Base-by-base conservation (phyloP, 2,329 filamentous ascomycete genomes). In the Claviceps purpurea region DNA sequence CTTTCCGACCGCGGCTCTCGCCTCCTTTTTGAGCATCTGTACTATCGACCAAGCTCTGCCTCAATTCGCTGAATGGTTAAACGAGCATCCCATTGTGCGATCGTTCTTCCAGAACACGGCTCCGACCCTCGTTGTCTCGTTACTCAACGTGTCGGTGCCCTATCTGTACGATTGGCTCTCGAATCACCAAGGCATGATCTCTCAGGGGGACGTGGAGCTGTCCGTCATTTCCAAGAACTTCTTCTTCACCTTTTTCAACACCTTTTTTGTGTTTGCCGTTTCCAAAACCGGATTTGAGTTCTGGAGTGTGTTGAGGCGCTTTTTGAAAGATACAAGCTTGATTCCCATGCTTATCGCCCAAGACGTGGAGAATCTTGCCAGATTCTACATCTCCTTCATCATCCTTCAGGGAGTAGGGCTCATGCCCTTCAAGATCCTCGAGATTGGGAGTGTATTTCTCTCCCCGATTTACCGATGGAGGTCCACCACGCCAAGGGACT, bases 191-290 rank as follows among this genome's bases (percentile, higher is more conserved):
- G 93, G 93, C 48, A 94, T 94, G 83, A 88, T 95, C 50, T 97
- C 93, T 0, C 87, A 89, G 60, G 89, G 89, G 45, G 93, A 98
- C 56, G 84, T 98, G 22, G 93, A 97, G 67, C 76, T 98, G 6
- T 97, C 93, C 0, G 77, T 94, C 45, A 91, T 98, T 58, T 95
- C 89, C 51, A 98, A 98, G 72, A 98, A 97, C 68, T 98, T 97
- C 71, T 95, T 97, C 75, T 98, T 98, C 65, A 90, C 87, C 10
- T 98, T 98, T 69, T 97, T 98, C 79, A 98, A 98, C 69, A 88
- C 97, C 53, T 98, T 98, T 69, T 79, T 97, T 49, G 81, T 97
- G 45, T 96, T 97, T 65, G 94, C 91, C 1, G 78, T 93, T 26
- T 87, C 95, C 46, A 87, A 86, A 51, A 89, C 89, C 4, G 88